These are phyloP conservation scores for Ziziphus jujuba DNA, from an alignment of 306 rosid genomes.

Conservation along the genomic window DNA sequence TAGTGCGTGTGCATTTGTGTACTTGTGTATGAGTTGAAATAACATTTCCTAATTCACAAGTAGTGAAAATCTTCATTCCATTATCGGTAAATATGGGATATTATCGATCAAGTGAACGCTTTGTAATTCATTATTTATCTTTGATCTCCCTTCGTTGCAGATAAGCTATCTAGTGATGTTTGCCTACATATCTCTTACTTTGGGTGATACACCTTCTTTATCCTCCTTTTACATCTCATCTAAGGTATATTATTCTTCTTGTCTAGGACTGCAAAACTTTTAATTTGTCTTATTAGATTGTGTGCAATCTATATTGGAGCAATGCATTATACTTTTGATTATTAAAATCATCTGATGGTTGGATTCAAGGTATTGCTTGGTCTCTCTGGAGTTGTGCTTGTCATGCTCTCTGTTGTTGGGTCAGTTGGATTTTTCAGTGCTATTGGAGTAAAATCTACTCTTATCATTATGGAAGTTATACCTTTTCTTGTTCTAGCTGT, in stretches of 20 bases:
- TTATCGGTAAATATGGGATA: not conserved
- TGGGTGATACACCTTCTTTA: conserved; percentile 75
- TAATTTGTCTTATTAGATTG: conserved; percentile 2
- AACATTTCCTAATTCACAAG: not conserved
- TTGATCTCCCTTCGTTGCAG: conserved; percentile 46
- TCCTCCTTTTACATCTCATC: conserved; percentile 84
- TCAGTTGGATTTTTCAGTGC: conserved; percentile 94
- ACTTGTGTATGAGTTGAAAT: not conserved
- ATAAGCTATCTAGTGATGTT: conserved; percentile 98
- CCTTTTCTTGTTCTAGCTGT: conserved; percentile 99
- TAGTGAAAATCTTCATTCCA: not conserved
- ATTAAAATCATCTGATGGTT: conserved; percentile 24
- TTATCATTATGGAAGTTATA: conserved; percentile 97
- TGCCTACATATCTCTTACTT: conserved; percentile 92
- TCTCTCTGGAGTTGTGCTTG: conserved; percentile 88
- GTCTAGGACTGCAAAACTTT: conserved; percentile 11
- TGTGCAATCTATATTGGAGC: not conserved
- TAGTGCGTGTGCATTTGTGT: not conserved
- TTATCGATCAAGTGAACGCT: not conserved
- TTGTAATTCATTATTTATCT: conserved; percentile 21
- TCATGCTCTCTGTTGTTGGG: conserved; percentile 92
- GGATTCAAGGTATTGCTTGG: conserved; percentile 83
- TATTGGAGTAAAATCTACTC: conserved; percentile 87
- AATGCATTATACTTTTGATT: conserved; percentile 5
- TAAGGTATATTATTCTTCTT: conserved; percentile 55